These are phyloP conservation scores for Saxispiralis lemnorum DNA, from an alignment of 495 filamentous ascomycete genomes.

Conservation along the genomic window DNA sequence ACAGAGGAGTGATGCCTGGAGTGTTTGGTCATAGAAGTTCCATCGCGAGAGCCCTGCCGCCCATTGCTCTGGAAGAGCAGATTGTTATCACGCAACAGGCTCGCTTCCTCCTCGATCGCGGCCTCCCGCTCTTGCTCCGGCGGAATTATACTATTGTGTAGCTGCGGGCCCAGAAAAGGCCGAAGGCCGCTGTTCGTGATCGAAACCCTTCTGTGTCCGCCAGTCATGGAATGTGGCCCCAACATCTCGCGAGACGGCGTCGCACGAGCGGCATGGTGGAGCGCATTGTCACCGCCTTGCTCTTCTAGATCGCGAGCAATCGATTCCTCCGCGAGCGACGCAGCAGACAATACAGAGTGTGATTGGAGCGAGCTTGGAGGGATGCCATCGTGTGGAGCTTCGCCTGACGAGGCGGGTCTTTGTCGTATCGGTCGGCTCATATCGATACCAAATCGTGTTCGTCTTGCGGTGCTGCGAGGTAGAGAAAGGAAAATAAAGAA, in stretches of 20 bases:
- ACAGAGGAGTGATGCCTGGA: not conserved
- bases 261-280: not conserved
- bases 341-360: not conserved
- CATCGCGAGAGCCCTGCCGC: too few species aligned
- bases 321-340: constrained; percentile 43
- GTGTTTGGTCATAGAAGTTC: too few species aligned
- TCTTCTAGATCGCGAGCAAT: constrained; percentile 55
- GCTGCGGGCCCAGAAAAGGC: constrained; percentile 22
- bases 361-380: constrained; percentile 1
- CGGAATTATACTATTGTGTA: constrained; percentile 1
- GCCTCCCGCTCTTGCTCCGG: constrained; percentile 40
- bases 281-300: constrained; percentile 11
- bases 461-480: too few species aligned
- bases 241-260: constrained; percentile 6
- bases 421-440: too few species aligned
- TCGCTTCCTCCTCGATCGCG: constrained; percentile 54
- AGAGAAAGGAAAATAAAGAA: too few species aligned
- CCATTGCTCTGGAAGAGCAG: constrained; percentile 31
- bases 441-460: too few species aligned
- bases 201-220: constrained; percentile 50
- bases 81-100: constrained; percentile 60
- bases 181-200: constrained; percentile 44
- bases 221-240: constrained; percentile 37
- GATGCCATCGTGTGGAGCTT: too few species aligned
- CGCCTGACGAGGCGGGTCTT: too few species aligned